Conservation (phyloP, 306 rosid genomes). For the Benincasa hispida region DNA sequence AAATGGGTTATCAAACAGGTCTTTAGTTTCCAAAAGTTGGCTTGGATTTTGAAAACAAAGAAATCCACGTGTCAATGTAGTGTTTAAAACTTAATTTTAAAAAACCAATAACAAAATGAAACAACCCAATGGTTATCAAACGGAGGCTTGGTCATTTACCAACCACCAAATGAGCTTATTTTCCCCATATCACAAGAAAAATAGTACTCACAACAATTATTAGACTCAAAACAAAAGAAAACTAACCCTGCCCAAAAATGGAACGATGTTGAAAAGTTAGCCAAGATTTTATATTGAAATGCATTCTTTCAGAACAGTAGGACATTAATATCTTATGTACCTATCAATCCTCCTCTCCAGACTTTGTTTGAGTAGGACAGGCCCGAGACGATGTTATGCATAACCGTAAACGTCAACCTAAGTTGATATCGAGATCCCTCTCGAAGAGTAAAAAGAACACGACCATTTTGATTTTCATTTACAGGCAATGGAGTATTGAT, state of each 20-base stretch:
- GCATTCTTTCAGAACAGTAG: background rate
- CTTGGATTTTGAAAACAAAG: no score
- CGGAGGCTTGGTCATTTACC: background rate
- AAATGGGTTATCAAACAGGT: no score
- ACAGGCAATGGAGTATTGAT: conserved; percentile 54
- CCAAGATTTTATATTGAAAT: background rate
- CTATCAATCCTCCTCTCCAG: conserved; percentile 85
- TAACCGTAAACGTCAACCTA: conserved; percentile 59
- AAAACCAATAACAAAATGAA: no score
- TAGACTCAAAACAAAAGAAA: background rate
- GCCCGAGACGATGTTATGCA: conserved; percentile 93
- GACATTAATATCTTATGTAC: conserved; percentile 17
- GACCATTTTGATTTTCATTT: conserved; percentile 28
- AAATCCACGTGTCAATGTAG: no score
- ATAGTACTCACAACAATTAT: background rate
- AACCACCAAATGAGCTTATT: background rate
- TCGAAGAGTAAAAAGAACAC: conserved; percentile 48
- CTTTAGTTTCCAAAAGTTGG: no score
- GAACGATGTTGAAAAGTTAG: background rate
- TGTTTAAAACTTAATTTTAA: no score
- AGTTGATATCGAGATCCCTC: conserved; percentile 73
- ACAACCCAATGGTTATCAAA: no score
- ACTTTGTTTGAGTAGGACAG: conserved; percentile 72
- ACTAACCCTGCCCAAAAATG: background rate
- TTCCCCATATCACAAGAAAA: background rate